Conservation (phyloP, 1,139 yeast genomes). For the Spencermartinsiella ligniputridi region DNA sequence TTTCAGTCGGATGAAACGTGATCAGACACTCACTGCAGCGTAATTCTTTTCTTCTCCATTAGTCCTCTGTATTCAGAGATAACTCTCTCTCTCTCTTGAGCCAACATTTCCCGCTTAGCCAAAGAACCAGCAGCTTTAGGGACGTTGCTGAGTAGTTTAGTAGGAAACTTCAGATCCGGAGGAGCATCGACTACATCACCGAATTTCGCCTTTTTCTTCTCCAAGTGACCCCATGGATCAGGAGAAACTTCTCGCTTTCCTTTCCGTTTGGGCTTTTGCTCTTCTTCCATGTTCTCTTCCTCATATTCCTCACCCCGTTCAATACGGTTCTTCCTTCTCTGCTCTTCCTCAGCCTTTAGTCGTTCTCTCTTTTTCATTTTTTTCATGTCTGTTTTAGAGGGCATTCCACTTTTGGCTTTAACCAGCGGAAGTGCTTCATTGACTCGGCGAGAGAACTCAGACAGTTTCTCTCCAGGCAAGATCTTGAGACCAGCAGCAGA, state of each 20-base stretch:
- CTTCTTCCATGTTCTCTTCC: constrained; percentile 19
- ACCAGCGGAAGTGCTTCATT: constrained; percentile 38
- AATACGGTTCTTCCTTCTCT: constrained; percentile 7
- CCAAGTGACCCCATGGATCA: constrained; percentile 39
- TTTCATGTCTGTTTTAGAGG: constrained; percentile 26
- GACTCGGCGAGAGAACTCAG: constrained; percentile 37
- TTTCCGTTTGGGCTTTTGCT: constrained; percentile 14
- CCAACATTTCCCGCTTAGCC: constrained; percentile 36
- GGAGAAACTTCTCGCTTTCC: constrained; percentile 33
- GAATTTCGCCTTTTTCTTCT: constrained; percentile 35
- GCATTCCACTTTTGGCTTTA: constrained; percentile 30
- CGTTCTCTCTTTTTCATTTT: constrained; percentile 23
- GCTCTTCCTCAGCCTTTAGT: constrained; percentile 15
- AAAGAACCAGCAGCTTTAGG: constrained; percentile 40
- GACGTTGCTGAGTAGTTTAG: constrained; percentile 31
- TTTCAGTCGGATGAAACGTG: background rate
- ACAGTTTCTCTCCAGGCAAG: constrained; percentile 34
- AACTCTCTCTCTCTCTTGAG: constrained; percentile 35
- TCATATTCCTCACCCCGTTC: constrained; percentile 22
- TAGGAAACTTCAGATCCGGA: constrained; percentile 35
- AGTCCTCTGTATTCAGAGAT: constrained; percentile 33
- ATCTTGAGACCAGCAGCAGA: constrained; percentile 17
- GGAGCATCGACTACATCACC: constrained; percentile 41
- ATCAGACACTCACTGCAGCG: background rate
- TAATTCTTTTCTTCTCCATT: constrained; percentile 23